Evolutionary conservation across 257 asterid genomes (phyloP).

Genomic region (Solanum arcanum): DNA sequence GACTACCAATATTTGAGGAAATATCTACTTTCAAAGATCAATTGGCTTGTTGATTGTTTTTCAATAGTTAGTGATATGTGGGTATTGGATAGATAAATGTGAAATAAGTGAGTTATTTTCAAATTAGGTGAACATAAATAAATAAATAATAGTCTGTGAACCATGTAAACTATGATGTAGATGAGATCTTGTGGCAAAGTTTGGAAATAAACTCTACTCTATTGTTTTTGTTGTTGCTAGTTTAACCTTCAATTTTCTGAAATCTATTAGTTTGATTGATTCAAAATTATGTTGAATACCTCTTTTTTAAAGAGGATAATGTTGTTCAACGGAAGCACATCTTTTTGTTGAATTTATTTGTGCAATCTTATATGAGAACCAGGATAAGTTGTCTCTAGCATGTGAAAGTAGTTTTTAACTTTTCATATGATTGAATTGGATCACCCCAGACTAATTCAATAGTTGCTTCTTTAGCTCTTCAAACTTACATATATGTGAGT

Average conservation of each 20-base stretch:
- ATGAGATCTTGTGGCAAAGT: background rate
- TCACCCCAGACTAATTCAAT: too few species aligned
- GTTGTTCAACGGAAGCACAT: background rate
- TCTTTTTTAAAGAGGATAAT: background rate
- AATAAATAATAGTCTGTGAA: background rate
- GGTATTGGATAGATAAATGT: background rate
- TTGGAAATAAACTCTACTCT: background rate
- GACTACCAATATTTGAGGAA: slow-evolving; percentile 81
- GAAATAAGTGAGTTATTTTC: background rate
- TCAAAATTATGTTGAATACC: background rate
- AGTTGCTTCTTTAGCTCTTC: too few species aligned
- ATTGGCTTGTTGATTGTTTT: slow-evolving; percentile 48
- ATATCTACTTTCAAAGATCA: slow-evolving; percentile 71
- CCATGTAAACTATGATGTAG: background rate
- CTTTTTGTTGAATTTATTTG: too few species aligned
- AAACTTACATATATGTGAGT: too few species aligned
- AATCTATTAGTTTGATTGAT: background rate
- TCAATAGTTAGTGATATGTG: background rate
- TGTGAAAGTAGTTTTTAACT: too few species aligned
- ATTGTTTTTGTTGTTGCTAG: background rate
- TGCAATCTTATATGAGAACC: too few species aligned
- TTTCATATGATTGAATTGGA: too few species aligned
- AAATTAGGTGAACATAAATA: background rate
- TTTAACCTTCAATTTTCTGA: background rate
- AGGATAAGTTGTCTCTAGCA: too few species aligned